Evolutionary conservation across 2,329 filamentous ascomycete genomes (phyloP), one percentile per base, ranked within the genome.

Genomic region (Fusarium sp.): DNA sequence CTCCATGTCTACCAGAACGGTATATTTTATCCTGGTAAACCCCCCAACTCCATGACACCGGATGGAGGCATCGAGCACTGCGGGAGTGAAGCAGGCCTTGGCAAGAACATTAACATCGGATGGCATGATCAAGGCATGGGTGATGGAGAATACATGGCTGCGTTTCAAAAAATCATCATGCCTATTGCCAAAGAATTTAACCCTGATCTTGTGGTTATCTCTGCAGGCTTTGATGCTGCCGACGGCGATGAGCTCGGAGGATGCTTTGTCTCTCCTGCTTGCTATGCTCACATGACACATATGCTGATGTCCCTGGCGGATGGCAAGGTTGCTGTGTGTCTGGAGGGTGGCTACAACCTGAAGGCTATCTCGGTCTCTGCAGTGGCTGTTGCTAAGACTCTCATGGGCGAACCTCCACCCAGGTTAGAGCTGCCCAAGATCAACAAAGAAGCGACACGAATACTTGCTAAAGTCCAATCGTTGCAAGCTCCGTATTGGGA

Each of bases 251-350:
- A 96, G 76, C 87, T 99, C 3, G 96, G 96, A 53, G 94, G 92
- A 32, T 99, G 96, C 78, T 95, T 94, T 76, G 96, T 99, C 7
- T 92, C 94, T 2, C 96, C 96, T 0, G 83, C 90, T 7, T 97
- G 96, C 77, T 99, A 98, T 78, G 93, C 94, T 16, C 95, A 99
- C 77, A 98, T 99, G 96, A 98, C 96, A 18, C 94, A 98, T 77
- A 98, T 98, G 95, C 88, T 99, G 49, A 98, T 98, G 94, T 94
- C 93, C 4, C 85, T 99, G 22, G 95, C 96, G 1, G 87, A 90
- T 46, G 96, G 96, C 29, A 97, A 94, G 77, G 87, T 99, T 16
- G 92, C 93, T 4, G 95, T 98, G 11, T 98, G 94, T 77, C 85
- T 99, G 4, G 96, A 99, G 82, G 96, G 96, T 24, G 96, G 96